A percentile compares a stretch with the other conserved stretches of the same genome.
Evolutionary conservation across 163 green algal species (phyloP).

Genomic region (Scenedesmus sp.): DNA sequence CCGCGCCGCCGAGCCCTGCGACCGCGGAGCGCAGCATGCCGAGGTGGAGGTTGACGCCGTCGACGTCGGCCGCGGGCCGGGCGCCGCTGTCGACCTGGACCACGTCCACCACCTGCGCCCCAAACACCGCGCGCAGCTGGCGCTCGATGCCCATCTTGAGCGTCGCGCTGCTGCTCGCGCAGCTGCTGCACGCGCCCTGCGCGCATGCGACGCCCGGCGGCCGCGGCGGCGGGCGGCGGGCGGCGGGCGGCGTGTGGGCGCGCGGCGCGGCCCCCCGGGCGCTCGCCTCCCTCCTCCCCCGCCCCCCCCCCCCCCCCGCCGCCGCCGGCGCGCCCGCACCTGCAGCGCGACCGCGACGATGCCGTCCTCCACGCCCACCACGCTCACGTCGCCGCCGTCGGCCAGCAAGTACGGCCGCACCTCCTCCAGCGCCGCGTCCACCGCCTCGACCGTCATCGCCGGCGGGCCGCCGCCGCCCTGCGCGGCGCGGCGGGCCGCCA

Average conservation of each 20-base stretch:
- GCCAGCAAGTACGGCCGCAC: constrained; percentile 95
- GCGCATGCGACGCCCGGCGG: too few species aligned
- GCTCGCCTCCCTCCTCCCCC: not conserved
- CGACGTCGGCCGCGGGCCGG: constrained; percentile 53
- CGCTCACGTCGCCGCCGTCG: constrained; percentile 93
- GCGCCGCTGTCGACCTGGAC: constrained; percentile 55
- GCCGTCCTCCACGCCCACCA: constrained; percentile 79
- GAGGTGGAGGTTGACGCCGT: constrained; percentile 80
- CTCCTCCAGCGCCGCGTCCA: constrained; percentile 80
- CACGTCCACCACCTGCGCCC: constrained; percentile 75
- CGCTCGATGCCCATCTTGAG: constrained; percentile 98
- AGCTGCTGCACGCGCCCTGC: constrained; percentile 91
- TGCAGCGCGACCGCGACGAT: constrained; percentile 79
- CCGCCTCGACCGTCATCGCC: constrained; percentile 69
- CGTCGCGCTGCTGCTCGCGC: constrained; percentile 83
- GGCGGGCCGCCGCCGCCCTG: not conserved
- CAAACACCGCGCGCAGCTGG: constrained; percentile 69
- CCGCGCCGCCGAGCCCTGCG: constrained; percentile 68
- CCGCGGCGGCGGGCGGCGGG: not conserved
- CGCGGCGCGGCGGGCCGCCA: not conserved
- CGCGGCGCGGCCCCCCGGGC: not conserved
- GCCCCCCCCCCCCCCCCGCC: not conserved
- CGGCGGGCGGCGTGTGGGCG: too few species aligned
- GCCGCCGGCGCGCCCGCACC: constrained; percentile 54
- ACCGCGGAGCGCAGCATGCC: constrained; percentile 88